Base-by-base conservation (phyloP, 371 early-diverging fungal species). In the Mucor irregularis region DNA sequence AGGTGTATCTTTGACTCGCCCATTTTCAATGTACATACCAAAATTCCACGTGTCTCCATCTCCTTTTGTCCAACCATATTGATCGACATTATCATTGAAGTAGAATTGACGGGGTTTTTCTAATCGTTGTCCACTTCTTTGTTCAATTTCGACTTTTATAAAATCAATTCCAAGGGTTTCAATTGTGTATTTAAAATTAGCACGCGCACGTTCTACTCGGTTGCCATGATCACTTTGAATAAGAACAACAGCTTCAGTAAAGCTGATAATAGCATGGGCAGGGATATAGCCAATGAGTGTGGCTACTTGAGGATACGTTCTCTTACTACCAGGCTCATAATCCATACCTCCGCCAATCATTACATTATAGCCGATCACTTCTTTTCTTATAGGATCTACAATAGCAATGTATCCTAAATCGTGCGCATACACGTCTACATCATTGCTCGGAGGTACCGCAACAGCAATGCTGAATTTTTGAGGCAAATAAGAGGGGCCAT, bases 331-430 rank as follows among this genome's bases (percentile, higher is more conserved):
- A 77, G 93, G 92, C 19, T 94, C 94, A 86, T 88, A 87, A 57
- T 94, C 95, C 95, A 95, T 94, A 48, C 95, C 96, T 61, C 96
- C 96, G 56, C 96, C 96, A 39, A 95, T 88, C 31, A 90, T 82
- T 17, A 94, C 89, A 72, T 93, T 95, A 82, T 88, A 95, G 21
- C 96, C 96, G 30, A 88, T 71, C 40, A 95, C 78, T 31, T 62
- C 56, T 58, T 82, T 78, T 0, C 14, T 26, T 5, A 34, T 13
- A 4, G 17, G 21, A 26, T 59, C 80, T 22, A 90, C 81, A 63
- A 95, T 89, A 48, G 94, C 94, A 50, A 94, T 87, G 68, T 74
- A 91, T 24, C 96, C 96, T 37, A 95, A 81, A 72, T 94, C 94
- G 76, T 95, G 91, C 21, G 96, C 94, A 69, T 90, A 90, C 9